Evolutionary conservation across 164 flowering plant genomes (phyloP).

Genomic region (Euptelea pleiosperma): DNA sequence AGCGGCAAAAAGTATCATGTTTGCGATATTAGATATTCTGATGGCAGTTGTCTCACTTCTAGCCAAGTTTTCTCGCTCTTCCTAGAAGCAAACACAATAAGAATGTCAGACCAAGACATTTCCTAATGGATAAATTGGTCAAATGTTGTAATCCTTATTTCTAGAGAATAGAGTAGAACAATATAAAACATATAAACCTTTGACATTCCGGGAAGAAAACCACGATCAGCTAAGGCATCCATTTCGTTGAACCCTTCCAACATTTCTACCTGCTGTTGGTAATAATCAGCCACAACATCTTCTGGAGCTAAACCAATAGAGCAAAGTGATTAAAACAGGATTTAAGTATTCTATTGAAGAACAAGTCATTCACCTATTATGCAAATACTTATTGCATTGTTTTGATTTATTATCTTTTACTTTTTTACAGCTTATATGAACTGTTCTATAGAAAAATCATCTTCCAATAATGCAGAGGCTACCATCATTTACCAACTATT

Average conservation of each 20-base stretch:
- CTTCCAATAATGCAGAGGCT: too few species aligned
- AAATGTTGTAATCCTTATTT: not conserved
- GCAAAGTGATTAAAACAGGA: not conserved
- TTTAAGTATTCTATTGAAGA: not conserved
- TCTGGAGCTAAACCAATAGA: constrained; percentile 46
- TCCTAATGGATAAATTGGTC: not conserved
- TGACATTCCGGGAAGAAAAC: constrained; percentile 79
- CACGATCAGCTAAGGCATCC: constrained; percentile 83
- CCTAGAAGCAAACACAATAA: constrained; percentile 42
- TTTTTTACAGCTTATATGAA: too few species aligned
- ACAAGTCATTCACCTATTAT: too few species aligned
- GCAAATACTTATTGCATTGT: too few species aligned
- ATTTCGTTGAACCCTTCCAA: constrained; percentile 87
- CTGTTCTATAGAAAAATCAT: too few species aligned
- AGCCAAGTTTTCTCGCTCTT: constrained; percentile 74
- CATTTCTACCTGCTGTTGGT: constrained; percentile 92
- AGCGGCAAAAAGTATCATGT: constrained; percentile 84
- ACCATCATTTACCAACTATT: too few species aligned
- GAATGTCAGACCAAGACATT: constrained; percentile 4
- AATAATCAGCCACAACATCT: constrained; percentile 82
- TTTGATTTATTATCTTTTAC: too few species aligned
- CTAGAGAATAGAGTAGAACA: too few species aligned
- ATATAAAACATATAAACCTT: constrained; percentile 42
- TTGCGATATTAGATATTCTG: constrained; percentile 80
- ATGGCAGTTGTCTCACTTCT: constrained; percentile 78